Evolutionary conservation across 2,329 filamentous ascomycete species (phyloP).

Genomic region (Stagonosporopsis rhizophila): DNA sequence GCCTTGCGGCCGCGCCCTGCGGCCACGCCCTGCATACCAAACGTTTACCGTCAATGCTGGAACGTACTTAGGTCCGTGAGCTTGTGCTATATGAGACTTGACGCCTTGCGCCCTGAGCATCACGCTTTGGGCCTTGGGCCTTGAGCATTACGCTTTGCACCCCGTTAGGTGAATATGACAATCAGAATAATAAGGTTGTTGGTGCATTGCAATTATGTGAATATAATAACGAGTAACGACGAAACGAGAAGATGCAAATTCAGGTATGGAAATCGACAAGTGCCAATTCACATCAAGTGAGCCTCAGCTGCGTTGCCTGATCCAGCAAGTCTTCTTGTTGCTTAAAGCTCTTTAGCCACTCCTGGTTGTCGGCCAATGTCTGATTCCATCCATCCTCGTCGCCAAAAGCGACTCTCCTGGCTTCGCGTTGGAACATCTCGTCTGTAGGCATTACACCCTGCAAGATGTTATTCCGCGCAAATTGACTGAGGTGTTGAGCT

Average conservation of each 20-base stretch:
- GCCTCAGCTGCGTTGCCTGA: conserved; percentile 6
- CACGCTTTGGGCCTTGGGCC: background rate
- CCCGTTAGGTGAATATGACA: no score
- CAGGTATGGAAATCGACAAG: no score
- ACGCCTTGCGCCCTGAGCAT: background rate
- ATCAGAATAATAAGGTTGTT: background rate
- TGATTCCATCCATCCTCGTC: conserved; percentile 56
- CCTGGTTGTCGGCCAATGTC: conserved; percentile 37
- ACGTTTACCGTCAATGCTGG: no score
- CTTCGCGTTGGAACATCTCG: conserved; percentile 57
- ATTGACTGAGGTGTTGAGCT: conserved; percentile 51
- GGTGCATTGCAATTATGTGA: background rate
- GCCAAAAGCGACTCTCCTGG: conserved; percentile 54
- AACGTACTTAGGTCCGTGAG: no score
- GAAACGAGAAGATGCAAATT: background rate
- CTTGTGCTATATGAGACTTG: no score
- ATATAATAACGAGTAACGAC: background rate
- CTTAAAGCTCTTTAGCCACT: conserved; percentile 48
- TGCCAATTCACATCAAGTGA: background rate
- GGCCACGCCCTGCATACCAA: background rate
- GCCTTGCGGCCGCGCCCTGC: conserved; percentile 7
- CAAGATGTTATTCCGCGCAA: conserved; percentile 48
- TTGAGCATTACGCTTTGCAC: no score
- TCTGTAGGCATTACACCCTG: conserved; percentile 53
- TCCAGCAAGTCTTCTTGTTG: conserved; percentile 12